Evolutionary conservation across 768 basidiomycete species (phyloP).

Genomic region (Lactifluus subvellereus): DNA sequence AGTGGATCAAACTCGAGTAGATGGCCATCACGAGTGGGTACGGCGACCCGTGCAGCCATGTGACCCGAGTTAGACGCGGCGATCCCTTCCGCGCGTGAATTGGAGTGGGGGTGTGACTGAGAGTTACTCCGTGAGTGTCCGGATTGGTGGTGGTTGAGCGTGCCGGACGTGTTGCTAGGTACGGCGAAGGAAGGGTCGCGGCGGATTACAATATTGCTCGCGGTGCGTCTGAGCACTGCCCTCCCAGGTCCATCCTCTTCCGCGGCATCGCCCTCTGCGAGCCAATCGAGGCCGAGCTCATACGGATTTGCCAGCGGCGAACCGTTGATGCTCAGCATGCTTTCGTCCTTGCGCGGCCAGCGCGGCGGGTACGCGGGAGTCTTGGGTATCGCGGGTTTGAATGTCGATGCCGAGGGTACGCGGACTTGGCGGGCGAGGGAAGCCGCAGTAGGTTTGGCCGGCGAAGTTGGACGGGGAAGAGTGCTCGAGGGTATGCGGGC

Average conservation of each 20-base stretch:
- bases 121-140: slow-evolving; percentile 42
- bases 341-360: slow-evolving; percentile 67
- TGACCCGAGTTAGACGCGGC: slow-evolving; percentile 24
- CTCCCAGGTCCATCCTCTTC: slow-evolving; percentile 18
- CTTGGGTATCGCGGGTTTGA: slow-evolving; percentile 65
- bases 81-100: slow-evolving; percentile 20
- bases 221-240: slow-evolving; percentile 32
- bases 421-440: slow-evolving; percentile 29
- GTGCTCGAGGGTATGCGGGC: slow-evolving; percentile 28
- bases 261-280: slow-evolving; percentile 38
- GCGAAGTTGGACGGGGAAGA: slow-evolving; percentile 44
- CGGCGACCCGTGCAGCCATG: slow-evolving; percentile 58
- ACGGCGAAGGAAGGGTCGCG: slow-evolving; percentile 45
- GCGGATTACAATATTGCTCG: slow-evolving; percentile 58
- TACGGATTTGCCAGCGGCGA: slow-evolving; percentile 79
- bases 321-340: slow-evolving; percentile 75
- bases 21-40: slow-evolving; percentile 77
- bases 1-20: slow-evolving; percentile 84
- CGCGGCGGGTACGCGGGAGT: slow-evolving; percentile 56
- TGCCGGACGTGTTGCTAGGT: slow-evolving; percentile 23
- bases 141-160: slow-evolving; percentile 31
- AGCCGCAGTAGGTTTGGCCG: slow-evolving; percentile 39
- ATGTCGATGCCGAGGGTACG: slow-evolving; percentile 56
- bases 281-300: slow-evolving; percentile 57
- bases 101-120: slow-evolving; percentile 29